These are phyloP conservation scores for Pyropia yezoensis DNA, from an alignment of 23 red algal genomes.

Conservation along the genomic window DNA sequence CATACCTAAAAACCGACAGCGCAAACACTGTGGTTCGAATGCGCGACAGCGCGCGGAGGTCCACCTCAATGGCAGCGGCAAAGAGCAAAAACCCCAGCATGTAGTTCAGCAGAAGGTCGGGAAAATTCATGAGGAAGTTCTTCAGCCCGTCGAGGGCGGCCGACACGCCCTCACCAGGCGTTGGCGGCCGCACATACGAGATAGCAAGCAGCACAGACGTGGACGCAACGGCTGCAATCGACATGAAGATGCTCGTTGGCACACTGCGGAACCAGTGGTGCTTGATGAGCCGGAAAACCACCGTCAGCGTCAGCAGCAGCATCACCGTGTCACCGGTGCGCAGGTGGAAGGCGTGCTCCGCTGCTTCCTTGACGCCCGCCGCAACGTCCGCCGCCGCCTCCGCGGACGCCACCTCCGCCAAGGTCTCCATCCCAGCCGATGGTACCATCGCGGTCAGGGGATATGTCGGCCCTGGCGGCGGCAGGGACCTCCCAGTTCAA, in stretches of 20 bases:
- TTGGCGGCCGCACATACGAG: slow-evolving; percentile 9
- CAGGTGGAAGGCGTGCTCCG: slow-evolving; percentile 2
- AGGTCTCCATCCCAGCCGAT: too few relatives aligned
- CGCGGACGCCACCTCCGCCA: too few relatives aligned
- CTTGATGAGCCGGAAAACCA: slow-evolving; percentile 49
- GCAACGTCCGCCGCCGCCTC: too few relatives aligned
- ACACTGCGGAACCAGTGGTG: slow-evolving; percentile 39
- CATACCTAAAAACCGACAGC: slow-evolving; percentile 17
- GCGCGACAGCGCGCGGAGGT: slow-evolving; percentile 75
- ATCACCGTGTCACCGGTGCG: slow-evolving; percentile 44
- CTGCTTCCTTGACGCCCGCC: too few relatives aligned
- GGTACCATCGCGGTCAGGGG: too few relatives aligned
- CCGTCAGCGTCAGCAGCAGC: slow-evolving; percentile 57
- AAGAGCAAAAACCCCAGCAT: slow-evolving; percentile 95
- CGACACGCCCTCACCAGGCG: slow-evolving; percentile 16
- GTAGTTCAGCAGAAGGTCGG: slow-evolving; percentile 79
- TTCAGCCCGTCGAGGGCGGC: slow-evolving; percentile 36
- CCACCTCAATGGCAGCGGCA: slow-evolving; percentile 85
- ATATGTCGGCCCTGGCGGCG: too few relatives aligned
- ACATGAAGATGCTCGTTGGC: slow-evolving; percentile 53
- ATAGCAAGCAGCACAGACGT: slow-evolving; percentile 43
- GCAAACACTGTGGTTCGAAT: slow-evolving; percentile 66
- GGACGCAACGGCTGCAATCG: slow-evolving; percentile 52
- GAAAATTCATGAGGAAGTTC: slow-evolving; percentile 60
- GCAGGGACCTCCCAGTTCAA: too few relatives aligned